Conservation (phyloP, 2,329 filamentous ascomycete genomes). For the Fusarium solani-melongenae region DNA sequence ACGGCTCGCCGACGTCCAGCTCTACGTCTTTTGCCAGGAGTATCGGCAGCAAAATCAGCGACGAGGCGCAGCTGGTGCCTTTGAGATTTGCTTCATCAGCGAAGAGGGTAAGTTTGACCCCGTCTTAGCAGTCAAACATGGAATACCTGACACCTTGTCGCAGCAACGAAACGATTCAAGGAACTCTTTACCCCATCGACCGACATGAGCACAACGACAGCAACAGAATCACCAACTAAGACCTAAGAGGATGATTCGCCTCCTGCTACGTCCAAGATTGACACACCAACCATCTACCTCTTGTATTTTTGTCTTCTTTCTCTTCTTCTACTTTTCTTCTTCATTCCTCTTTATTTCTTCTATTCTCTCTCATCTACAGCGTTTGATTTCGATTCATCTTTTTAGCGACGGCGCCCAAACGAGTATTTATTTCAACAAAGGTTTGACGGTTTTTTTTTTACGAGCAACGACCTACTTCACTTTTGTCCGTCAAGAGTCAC, state of each 20-base stretch:
- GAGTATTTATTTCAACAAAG: constrained; percentile 13
- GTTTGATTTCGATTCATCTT: constrained; percentile 27
- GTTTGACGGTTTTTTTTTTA: constrained; percentile 39
- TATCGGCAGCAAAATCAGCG: constrained; percentile 66
- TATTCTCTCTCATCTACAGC: constrained; percentile 8
- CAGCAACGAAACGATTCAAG: constrained; percentile 50
- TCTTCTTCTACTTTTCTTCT: neutral
- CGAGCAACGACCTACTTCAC: constrained; percentile 41
- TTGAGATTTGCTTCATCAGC: constrained; percentile 62
- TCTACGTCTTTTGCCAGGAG: constrained; percentile 68
- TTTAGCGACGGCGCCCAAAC: constrained; percentile 32
- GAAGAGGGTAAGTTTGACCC: constrained; percentile 50
- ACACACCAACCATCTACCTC: neutral
- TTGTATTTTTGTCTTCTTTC: neutral
- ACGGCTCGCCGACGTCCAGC: constrained; percentile 64
- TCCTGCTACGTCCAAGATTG: constrained; percentile 1
- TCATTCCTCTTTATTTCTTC: constrained; percentile 10
- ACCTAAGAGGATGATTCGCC: neutral
- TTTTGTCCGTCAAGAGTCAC: constrained; percentile 29
- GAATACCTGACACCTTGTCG: constrained; percentile 16
- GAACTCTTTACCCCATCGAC: constrained; percentile 51
- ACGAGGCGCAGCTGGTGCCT: constrained; percentile 58
- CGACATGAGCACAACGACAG: constrained; percentile 26
- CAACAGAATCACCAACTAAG: constrained; percentile 25
- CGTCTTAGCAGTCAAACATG: neutral